Conservation (phyloP, 208 protist genomes). For the Trypanosoma lewisi region DNA sequence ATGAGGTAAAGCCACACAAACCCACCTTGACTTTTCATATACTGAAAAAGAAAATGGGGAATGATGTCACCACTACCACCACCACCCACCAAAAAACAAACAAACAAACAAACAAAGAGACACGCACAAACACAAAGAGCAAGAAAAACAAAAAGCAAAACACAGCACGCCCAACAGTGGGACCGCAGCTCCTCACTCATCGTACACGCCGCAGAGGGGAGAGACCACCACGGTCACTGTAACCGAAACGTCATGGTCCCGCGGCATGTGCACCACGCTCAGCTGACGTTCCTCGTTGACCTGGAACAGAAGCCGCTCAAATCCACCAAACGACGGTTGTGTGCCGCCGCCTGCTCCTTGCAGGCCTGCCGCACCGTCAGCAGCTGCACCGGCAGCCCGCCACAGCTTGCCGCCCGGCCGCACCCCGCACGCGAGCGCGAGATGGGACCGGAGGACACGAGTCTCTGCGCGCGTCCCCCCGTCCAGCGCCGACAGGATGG, state of each 20-base stretch:
- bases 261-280: slow-evolving; percentile 67
- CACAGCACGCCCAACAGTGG: background rate
- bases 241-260: slow-evolving; percentile 60
- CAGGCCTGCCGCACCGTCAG: slow-evolving; percentile 8
- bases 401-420: slow-evolving; percentile 15
- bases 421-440: slow-evolving; percentile 61
- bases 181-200: slow-evolving; percentile 18
- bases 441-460: slow-evolving; percentile 59
- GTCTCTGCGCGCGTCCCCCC: slow-evolving; percentile 27
- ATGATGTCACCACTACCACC: no score
- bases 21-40: background rate
- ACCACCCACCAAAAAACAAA: background rate
- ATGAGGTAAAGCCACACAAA: background rate
- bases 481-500: slow-evolving; percentile 27
- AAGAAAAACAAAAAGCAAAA: slow-evolving; percentile 13
- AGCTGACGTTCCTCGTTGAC: slow-evolving; percentile 71
- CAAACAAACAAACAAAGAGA: background rate
- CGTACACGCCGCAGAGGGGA: slow-evolving; percentile 36
- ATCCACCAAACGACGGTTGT: slow-evolving; percentile 37
- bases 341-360: slow-evolving; percentile 2
- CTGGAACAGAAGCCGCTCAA: slow-evolving; percentile 74
- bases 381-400: slow-evolving; percentile 14
- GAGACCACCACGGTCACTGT: slow-evolving; percentile 67
- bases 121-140: background rate
- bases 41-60: slow-evolving; percentile 4